A percentile compares a stretch with the other conserved stretches of the same genome.
Conservation (phyloP, 108 stramenopile species). For the Nannochloropsis gaditana region DNA sequence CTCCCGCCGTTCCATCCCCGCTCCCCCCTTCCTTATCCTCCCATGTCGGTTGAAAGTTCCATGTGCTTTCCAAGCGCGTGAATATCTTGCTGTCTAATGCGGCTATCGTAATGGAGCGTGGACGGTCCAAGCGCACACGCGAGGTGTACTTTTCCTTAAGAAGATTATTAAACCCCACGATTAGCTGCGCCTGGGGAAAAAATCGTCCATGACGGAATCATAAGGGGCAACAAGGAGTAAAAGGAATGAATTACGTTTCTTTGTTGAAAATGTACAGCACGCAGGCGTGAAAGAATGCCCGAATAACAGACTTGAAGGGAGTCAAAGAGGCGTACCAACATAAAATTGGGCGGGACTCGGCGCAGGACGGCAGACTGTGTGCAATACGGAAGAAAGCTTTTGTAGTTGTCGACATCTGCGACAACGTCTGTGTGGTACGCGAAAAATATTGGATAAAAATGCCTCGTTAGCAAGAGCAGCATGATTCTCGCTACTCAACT, state of each 20-base stretch:
- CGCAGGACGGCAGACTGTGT: conserved; percentile 27
- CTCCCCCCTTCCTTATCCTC: background rate
- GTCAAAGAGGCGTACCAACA: conserved; percentile 18
- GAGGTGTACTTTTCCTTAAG: conserved; percentile 41
- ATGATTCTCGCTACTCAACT: too few relatives aligned
- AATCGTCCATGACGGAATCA: background rate
- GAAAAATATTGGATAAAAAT: background rate
- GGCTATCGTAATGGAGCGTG: conserved; percentile 22
- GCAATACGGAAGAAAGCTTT: conserved; percentile 44
- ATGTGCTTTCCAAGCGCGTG: conserved; percentile 36
- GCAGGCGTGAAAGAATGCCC: too few relatives aligned
- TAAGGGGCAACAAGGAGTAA: background rate
- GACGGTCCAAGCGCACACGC: conserved; percentile 17
- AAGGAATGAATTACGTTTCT: too few relatives aligned
- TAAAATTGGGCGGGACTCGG: conserved; percentile 21
- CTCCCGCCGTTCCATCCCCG: background rate
- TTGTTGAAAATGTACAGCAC: too few relatives aligned
- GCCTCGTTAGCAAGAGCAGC: background rate
- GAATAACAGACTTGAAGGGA: background rate
- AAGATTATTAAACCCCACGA: conserved; percentile 40
- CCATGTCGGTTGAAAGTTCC: conserved; percentile 27
- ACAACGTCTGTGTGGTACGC: conserved; percentile 21
- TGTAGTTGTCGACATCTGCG: conserved; percentile 42
- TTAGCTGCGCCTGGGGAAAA: conserved; percentile 37
- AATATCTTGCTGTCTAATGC: conserved; percentile 33